Percentiles rank a stretch among this genome's conserved stretches.
Evolutionary conservation across 257 asterid species (phyloP).

Genomic region (Solanum peruvianum): DNA sequence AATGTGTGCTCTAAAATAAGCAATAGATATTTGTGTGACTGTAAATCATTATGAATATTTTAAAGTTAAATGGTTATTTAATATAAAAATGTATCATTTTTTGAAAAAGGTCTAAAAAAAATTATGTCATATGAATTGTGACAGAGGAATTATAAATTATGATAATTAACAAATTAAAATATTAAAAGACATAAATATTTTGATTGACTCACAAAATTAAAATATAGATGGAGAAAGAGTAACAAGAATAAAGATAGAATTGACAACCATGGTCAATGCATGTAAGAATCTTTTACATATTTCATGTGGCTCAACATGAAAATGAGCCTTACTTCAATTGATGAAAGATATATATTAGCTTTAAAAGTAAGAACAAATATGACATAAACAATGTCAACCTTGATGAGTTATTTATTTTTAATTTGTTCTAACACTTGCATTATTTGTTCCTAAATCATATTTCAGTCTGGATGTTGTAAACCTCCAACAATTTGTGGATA

Average conservation of each 20-base stretch:
- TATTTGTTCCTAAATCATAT: not conserved
- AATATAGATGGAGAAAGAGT: not conserved
- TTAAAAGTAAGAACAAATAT: not conserved
- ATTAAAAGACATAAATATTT: too few species aligned
- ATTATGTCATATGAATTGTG: not conserved
- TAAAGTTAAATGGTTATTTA: too few species aligned
- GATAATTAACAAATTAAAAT: too few species aligned
- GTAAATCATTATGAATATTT: too few species aligned
- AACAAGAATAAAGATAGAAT: not conserved
- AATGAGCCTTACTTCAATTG: not conserved
- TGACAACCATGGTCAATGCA: not conserved
- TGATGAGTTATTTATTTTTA: not conserved
- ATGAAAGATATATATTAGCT: not conserved
- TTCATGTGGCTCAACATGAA: not conserved
- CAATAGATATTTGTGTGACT: too few species aligned
- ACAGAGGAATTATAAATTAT: not conserved
- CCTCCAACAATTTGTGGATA: conserved; percentile 69
- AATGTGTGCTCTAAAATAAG: not conserved
- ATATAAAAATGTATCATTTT: too few species aligned
- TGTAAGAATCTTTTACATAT: not conserved
- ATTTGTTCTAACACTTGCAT: not conserved
- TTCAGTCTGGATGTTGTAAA: conserved; percentile 87
- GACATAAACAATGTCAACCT: not conserved
- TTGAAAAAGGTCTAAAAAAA: not conserved
- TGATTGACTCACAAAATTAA: too few species aligned